Evolutionary conservation across 176 grass and related monocot species (phyloP).

Genomic region (Carex scoparia): DNA sequence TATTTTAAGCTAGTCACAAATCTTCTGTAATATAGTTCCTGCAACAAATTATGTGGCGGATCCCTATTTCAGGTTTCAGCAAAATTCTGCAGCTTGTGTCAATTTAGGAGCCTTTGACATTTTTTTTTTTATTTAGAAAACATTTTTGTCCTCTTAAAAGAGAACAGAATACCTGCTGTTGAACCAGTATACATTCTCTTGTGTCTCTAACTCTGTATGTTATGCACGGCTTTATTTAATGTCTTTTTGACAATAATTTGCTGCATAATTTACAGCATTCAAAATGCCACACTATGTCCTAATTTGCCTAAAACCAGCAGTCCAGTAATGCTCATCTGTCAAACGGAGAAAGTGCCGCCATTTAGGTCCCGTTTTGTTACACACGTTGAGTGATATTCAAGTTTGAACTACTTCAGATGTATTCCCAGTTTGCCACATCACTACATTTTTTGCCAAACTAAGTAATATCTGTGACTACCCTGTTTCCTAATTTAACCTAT

Average conservation of each 20-base stretch:
- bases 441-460: background rate
- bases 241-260: background rate
- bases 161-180: background rate
- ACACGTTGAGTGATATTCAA: background rate
- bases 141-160: background rate
- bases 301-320: background rate
- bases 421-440: background rate
- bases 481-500: background rate
- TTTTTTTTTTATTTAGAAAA: background rate
- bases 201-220: background rate
- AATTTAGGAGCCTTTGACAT: background rate
- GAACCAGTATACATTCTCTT: background rate
- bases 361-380: background rate
- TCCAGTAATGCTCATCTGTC: background rate
- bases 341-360: background rate
- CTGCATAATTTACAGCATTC: background rate
- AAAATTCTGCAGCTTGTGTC: background rate
- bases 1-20: background rate
- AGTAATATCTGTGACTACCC: background rate
- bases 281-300: background rate
- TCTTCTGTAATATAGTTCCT: background rate
- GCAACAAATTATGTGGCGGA: background rate
- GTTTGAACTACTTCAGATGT: background rate
- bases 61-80: background rate
- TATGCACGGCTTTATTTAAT: background rate